Evolutionary conservation across 495 filamentous ascomycete genomes (phyloP).

Genomic region (Trichoderma parareesei): DNA sequence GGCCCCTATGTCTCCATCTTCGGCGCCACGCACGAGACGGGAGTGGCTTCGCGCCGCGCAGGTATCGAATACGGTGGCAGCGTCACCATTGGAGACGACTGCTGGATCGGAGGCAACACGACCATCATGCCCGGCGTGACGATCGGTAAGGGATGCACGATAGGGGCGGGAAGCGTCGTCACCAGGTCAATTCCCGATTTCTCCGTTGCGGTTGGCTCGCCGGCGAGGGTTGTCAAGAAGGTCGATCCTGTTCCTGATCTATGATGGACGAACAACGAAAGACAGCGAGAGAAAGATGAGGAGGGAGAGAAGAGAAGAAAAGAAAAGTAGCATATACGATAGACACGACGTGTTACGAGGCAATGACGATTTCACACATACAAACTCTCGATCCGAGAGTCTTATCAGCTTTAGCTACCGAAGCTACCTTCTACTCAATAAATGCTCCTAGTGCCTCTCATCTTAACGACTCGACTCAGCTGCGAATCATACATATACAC

Average conservation of each 20-base stretch:
- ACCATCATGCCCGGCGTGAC: conserved; percentile 39
- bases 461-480: background rate
- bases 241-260: conserved; percentile 40
- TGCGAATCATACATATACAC: background rate
- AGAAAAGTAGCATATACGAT: background rate
- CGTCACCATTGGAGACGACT: conserved; percentile 37
- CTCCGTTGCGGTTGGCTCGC: conserved; percentile 21
- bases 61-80: conserved; percentile 30
- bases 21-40: conserved; percentile 39
- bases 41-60: conserved; percentile 29
- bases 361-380: background rate
- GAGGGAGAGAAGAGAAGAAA: background rate
- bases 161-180: conserved; percentile 42
- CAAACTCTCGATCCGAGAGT: background rate
- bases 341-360: background rate
- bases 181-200: conserved; percentile 38
- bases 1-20: conserved; percentile 39
- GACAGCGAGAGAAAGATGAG: background rate
- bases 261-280: background rate
- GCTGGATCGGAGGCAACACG: conserved; percentile 38
- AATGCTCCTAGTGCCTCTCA: background rate
- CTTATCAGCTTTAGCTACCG: background rate
- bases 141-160: conserved; percentile 36
- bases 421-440: background rate
- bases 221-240: conserved; percentile 21